phyloP scores from a whole-genome alignment of 495 filamentous ascomycete species.

The Neurospora sublineolata region DNA sequence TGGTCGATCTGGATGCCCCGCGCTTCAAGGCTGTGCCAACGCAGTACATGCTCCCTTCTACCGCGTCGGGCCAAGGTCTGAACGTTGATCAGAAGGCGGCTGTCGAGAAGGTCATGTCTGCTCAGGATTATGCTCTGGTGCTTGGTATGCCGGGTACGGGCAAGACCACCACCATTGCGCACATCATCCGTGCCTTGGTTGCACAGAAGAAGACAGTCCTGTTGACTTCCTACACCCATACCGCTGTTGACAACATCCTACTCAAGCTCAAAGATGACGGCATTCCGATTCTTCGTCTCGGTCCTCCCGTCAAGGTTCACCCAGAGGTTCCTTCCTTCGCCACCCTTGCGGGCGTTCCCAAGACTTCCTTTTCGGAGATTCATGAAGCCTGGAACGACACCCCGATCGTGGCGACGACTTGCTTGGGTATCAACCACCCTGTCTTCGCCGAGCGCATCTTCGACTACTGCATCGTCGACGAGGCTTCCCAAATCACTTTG shows the following conservation, averaged over 20 bases:
- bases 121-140: conserved; percentile 85
- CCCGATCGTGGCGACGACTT: conserved; percentile 87
- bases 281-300: conserved; percentile 73
- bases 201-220: conserved; percentile 84
- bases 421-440: conserved; percentile 77
- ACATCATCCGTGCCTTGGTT: conserved; percentile 88
- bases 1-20: conserved; percentile 62
- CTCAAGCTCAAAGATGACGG: conserved; percentile 74
- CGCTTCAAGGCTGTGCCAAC: conserved; percentile 56
- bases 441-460: conserved; percentile 84
- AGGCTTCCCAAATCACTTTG: conserved; percentile 93
- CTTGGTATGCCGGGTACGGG: conserved; percentile 97
- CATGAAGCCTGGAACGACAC: conserved; percentile 68
- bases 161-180: conserved; percentile 94
- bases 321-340: conserved; percentile 76
- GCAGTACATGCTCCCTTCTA: conserved; percentile 42
- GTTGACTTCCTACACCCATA: conserved; percentile 90
- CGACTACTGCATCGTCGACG: conserved; percentile 96
- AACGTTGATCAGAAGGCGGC: conserved; percentile 81
- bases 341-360: conserved; percentile 58
- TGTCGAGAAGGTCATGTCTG: conserved; percentile 89
- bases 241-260: conserved; percentile 94
- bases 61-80: conserved; percentile 36
- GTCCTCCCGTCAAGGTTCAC: conserved; percentile 72
- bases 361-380: conserved; percentile 69